Conservation (phyloP, 2,329 filamentous ascomycete genomes). For the Cryphonectria nitschkei region DNA sequence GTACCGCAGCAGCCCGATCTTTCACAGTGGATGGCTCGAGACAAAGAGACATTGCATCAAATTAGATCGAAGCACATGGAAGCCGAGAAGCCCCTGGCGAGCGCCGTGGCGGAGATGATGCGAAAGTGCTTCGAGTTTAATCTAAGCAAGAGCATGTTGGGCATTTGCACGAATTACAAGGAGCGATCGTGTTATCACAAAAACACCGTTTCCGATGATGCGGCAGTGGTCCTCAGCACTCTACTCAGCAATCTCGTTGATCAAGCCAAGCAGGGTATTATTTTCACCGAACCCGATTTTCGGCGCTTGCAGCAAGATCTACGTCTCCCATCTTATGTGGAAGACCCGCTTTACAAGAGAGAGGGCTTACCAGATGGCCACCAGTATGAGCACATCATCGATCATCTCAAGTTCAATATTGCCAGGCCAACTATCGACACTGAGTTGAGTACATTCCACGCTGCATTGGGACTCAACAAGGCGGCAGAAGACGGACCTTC, state of each 20-base stretch:
- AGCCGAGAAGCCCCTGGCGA: constrained; percentile 30
- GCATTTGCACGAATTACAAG: constrained; percentile 66
- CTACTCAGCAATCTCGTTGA: constrained; percentile 61
- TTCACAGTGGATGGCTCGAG: constrained; percentile 53
- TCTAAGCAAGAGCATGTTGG: constrained; percentile 60
- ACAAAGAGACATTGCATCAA: constrained; percentile 50
- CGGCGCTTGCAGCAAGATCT: constrained; percentile 39
- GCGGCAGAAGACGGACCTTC: constrained; percentile 28
- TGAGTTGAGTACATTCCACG: constrained; percentile 42
- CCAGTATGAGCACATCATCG: constrained; percentile 57
- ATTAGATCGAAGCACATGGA: constrained; percentile 37
- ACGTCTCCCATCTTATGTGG: constrained; percentile 29
- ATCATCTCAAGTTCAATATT: constrained; percentile 62
- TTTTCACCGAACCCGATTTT: constrained; percentile 52
- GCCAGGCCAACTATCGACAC: constrained; percentile 47
- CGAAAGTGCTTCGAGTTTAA: constrained; percentile 60
- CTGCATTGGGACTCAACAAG: constrained; percentile 30
- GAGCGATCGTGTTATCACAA: constrained; percentile 65
- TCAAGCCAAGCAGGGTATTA: constrained; percentile 57
- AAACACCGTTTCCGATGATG: constrained; percentile 49
- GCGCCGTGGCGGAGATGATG: constrained; percentile 52
- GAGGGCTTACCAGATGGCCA: constrained; percentile 36
- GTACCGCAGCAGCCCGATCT: constrained; percentile 51
- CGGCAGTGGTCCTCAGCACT: constrained; percentile 54
- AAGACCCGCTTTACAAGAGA: constrained; percentile 50